Percentiles rank a stretch among this genome's conserved stretches.
Evolutionary conservation across 345 rosid species (phyloP).

Genomic region (Erysimum cheiranthoides): DNA sequence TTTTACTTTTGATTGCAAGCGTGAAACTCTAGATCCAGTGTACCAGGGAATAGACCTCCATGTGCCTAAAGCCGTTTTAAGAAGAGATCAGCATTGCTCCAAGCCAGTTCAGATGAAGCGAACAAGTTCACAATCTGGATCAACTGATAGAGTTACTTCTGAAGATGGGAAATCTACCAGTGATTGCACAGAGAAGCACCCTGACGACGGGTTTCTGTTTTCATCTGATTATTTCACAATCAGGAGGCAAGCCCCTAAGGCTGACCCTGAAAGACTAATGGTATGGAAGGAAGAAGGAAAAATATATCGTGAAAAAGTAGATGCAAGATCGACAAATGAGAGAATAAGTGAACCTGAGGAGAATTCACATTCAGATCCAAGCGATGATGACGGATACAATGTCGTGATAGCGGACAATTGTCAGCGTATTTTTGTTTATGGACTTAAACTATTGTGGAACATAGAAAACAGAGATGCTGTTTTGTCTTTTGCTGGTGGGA

Average conservation of each 20-base stretch:
- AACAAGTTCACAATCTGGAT: constrained; percentile 66
- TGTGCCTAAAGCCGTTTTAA: constrained; percentile 67
- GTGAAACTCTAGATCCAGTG: constrained; percentile 92
- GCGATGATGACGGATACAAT: constrained; percentile 95
- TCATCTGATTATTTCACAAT: constrained; percentile 93
- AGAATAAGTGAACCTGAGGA: constrained; percentile 84
- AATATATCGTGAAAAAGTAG: constrained; percentile 81
- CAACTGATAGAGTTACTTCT: constrained; percentile 58
- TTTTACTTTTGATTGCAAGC: constrained; percentile 84
- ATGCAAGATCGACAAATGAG: constrained; percentile 79
- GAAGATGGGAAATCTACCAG: constrained; percentile 48
- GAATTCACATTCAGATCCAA: constrained; percentile 79
- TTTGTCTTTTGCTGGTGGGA: constrained; percentile 86
- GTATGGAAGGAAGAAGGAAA: constrained; percentile 99
- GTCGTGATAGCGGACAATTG: constrained; percentile 95
- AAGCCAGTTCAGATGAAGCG: constrained; percentile 59
- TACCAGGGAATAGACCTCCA: constrained; percentile 92
- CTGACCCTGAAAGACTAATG: constrained; percentile 78
- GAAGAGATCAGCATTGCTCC: constrained; percentile 57
- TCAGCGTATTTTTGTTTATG: constrained; percentile 86
- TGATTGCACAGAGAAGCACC: constrained; percentile 59
- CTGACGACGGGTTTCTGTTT: constrained; percentile 89
- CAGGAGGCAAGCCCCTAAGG: constrained; percentile 95
- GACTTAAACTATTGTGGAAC: constrained; percentile 85
- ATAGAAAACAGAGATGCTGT: constrained; percentile 93